Conservation (phyloP, 1,284 basidiomycete species). For the Retiboletus flavoniger region DNA sequence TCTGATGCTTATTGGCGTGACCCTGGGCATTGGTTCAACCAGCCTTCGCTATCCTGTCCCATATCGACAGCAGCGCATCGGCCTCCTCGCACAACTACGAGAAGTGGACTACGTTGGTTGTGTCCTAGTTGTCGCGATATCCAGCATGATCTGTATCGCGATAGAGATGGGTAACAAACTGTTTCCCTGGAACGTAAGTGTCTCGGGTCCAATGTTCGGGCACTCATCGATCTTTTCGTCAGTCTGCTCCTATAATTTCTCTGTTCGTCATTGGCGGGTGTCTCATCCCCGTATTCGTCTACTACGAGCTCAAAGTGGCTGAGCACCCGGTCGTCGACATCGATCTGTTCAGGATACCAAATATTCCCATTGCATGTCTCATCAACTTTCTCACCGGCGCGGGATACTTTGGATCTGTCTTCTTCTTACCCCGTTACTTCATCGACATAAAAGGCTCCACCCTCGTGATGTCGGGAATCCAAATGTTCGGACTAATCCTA, state of each 20-base stretch:
- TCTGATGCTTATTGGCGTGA: slow-evolving; percentile 33
- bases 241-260: slow-evolving; percentile 32
- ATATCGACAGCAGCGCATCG: slow-evolving; percentile 30
- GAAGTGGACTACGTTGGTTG: slow-evolving; percentile 35
- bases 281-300: slow-evolving; percentile 35
- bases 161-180: slow-evolving; percentile 39
- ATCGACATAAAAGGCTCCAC: slow-evolving; percentile 36
- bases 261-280: slow-evolving; percentile 30
- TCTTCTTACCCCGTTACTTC: slow-evolving; percentile 39
- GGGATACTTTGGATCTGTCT: slow-evolving; percentile 37
- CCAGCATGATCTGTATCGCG: slow-evolving; percentile 35
- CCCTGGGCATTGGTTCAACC: slow-evolving; percentile 27
- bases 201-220: background rate
- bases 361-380: slow-evolving; percentile 35
- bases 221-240: slow-evolving; percentile 9
- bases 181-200: slow-evolving; percentile 34
- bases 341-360: slow-evolving; percentile 32
- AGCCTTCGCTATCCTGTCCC: slow-evolving; percentile 36
- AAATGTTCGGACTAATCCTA: slow-evolving; percentile 35
- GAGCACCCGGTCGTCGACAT: slow-evolving; percentile 35
- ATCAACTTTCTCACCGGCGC: slow-evolving; percentile 39
- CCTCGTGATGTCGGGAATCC: slow-evolving; percentile 32
- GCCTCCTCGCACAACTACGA: slow-evolving; percentile 32
- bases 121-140: slow-evolving; percentile 32
- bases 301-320: slow-evolving; percentile 35